phyloP scores from a whole-genome alignment of 768 basidiomycete genomes.

The Tricholoma hemisulphureum region DNA sequence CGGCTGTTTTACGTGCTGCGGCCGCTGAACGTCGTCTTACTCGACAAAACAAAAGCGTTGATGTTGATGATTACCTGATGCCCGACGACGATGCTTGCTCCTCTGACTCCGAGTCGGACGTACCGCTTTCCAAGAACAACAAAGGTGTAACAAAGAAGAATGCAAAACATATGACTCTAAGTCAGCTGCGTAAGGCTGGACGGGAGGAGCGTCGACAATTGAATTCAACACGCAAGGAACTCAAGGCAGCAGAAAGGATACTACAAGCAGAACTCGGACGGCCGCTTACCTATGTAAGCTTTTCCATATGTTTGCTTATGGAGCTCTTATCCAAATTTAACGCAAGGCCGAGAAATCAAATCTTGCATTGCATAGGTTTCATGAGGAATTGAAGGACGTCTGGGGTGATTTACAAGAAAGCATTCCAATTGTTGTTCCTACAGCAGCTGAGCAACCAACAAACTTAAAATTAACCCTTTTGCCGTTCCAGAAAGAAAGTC shows the following conservation, averaged over 20 bases:
- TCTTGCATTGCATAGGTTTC: slow-evolving; percentile 61
- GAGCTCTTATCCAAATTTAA: slow-evolving; percentile 8
- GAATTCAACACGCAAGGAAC: slow-evolving; percentile 23
- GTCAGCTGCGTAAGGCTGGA: slow-evolving; percentile 28
- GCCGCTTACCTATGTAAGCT: slow-evolving; percentile 65
- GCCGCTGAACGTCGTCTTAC: slow-evolving; percentile 56
- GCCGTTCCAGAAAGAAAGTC: slow-evolving; percentile 93
- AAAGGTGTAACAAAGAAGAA: slow-evolving; percentile 25
- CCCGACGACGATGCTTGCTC: slow-evolving; percentile 12
- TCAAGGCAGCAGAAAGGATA: slow-evolving; percentile 47
- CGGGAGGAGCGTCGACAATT: slow-evolving; percentile 25
- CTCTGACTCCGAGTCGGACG: slow-evolving; percentile 29
- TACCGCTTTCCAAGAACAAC: slow-evolving; percentile 32
- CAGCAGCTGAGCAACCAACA: slow-evolving; percentile 73
- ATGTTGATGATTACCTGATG: slow-evolving; percentile 32
- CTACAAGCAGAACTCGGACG: slow-evolving; percentile 64
- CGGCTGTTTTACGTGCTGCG: slow-evolving; percentile 44
- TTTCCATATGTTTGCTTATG: background rate
- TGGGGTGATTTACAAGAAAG: slow-evolving; percentile 83
- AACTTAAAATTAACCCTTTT: slow-evolving; percentile 83
- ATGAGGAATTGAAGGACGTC: slow-evolving; percentile 77
- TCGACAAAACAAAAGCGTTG: slow-evolving; percentile 26
- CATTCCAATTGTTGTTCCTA: slow-evolving; percentile 59
- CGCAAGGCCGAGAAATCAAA: slow-evolving; percentile 71
- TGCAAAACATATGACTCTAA: slow-evolving; percentile 34